A percentile compares a stretch with the other conserved stretches of the same genome.
Conservation (phyloP, 371 early-diverging fungal genomes). For the Actinomucor elegans region DNA sequence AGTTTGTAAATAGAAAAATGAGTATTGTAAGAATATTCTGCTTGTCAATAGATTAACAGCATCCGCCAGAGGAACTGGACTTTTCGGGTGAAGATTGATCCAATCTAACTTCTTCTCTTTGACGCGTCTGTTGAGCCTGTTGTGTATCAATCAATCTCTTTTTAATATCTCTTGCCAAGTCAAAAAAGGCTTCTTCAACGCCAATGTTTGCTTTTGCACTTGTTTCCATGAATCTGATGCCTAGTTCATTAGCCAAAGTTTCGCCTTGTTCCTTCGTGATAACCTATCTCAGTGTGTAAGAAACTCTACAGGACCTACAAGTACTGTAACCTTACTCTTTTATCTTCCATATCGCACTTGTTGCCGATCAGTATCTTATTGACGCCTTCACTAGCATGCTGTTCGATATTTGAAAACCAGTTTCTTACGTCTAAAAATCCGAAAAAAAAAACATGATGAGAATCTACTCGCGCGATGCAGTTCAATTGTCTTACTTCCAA, state of each 20-base stretch:
- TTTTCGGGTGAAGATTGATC: conserved; percentile 21
- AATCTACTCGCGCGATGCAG: too few species aligned
- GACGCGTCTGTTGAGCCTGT: conserved; percentile 47
- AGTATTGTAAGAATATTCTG: too few species aligned
- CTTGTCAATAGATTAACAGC: too few species aligned
- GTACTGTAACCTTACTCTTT: conserved; percentile 59
- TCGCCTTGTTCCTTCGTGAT: conserved; percentile 78
- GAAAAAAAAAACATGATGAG: neutral
- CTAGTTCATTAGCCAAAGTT: conserved; percentile 85
- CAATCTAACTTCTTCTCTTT: conserved; percentile 45
- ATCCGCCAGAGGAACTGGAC: conserved; percentile 19
- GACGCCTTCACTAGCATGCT: conserved; percentile 96
- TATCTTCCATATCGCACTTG: conserved; percentile 96
- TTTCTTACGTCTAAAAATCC: conserved; percentile 89
- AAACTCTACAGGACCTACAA: conserved; percentile 62
- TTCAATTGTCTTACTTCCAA: conserved; percentile 80
- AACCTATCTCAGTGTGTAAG: conserved; percentile 66
- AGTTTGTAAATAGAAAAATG: too few species aligned
- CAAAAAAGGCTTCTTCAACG: conserved; percentile 97
- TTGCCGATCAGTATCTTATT: conserved; percentile 99
- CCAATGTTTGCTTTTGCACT: conserved; percentile 95
- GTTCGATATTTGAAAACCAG: conserved; percentile 99
- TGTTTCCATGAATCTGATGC: conserved; percentile 93
- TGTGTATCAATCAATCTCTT: conserved; percentile 52
- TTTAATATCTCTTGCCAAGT: conserved; percentile 78